These are phyloP conservation scores for Cyberlindnera maritima DNA, from an alignment of 805 yeast species.

Conservation along the genomic window DNA sequence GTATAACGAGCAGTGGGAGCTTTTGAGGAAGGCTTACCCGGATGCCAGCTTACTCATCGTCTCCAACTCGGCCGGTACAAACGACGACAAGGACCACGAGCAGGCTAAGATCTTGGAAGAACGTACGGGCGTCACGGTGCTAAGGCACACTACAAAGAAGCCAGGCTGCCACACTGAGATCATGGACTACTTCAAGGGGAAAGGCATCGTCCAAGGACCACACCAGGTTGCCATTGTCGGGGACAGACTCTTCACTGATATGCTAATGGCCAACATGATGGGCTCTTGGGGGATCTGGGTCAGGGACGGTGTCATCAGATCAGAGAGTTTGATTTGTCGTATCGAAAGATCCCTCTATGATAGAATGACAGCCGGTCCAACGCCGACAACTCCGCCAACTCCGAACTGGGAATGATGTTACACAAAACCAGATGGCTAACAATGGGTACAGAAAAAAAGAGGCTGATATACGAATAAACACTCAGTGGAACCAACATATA, in stretches of 20 bases:
- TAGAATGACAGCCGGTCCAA: conserved; percentile 6
- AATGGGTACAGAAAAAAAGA: too few species aligned
- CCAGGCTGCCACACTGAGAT: conserved; percentile 80
- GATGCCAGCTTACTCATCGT: conserved; percentile 68
- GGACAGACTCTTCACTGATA: conserved; percentile 87
- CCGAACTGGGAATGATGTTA: conserved; percentile 4
- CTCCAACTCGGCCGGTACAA: conserved; percentile 90
- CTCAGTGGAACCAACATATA: too few species aligned
- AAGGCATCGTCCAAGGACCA: conserved; percentile 43
- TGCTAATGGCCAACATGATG: conserved; percentile 92
- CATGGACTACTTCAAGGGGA: conserved; percentile 49
- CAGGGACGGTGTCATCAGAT: conserved; percentile 64
- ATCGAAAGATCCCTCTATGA: conserved; percentile 42
- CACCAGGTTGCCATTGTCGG: conserved; percentile 82
- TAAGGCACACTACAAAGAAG: conserved; percentile 71
- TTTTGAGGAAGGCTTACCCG: conserved; percentile 56
- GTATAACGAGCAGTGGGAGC: conserved; percentile 55
- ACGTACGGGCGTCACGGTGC: conserved; percentile 64
- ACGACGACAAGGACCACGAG: conserved; percentile 56
- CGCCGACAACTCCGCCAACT: conserved; percentile 2
- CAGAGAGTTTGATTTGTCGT: conserved; percentile 48
- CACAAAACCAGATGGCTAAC: conserved; percentile 5
- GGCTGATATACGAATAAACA: too few species aligned
- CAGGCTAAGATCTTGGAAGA: conserved; percentile 65
- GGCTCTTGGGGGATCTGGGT: conserved; percentile 86